phyloP scores from a whole-genome alignment of 495 filamentous ascomycete species.

The Pyrenopolyporus hunteri region DNA sequence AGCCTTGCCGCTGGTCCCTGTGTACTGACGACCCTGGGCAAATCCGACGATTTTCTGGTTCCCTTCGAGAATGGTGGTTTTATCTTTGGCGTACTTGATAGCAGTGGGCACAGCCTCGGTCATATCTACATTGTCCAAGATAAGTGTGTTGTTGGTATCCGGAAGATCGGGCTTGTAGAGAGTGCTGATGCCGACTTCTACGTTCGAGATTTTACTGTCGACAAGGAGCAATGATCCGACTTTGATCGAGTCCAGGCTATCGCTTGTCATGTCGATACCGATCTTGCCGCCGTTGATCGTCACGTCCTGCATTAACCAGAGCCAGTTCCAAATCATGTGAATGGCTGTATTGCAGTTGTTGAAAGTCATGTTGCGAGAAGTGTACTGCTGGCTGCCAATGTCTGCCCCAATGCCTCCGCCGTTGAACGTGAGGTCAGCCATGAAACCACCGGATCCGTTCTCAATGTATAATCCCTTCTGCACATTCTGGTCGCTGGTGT shows the following conservation, averaged over 20 bases:
- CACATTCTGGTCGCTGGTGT: conserved; percentile 68
- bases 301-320: conserved; percentile 84
- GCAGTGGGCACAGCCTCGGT: conserved; percentile 54
- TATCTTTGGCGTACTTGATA: conserved; percentile 62
- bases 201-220: conserved; percentile 78
- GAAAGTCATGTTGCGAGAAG: conserved; percentile 88
- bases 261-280: conserved; percentile 81
- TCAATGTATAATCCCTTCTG: conserved; percentile 98
- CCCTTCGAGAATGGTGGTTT: conserved; percentile 68
- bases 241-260: conserved; percentile 62
- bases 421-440: conserved; percentile 85
- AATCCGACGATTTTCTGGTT: conserved; percentile 73
- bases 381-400: conserved; percentile 95
- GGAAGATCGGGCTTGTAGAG: conserved; percentile 68
- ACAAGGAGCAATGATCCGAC: conserved; percentile 83
- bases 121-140: conserved; percentile 89
- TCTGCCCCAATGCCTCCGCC: conserved; percentile 85
- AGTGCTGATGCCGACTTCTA: conserved; percentile 74
- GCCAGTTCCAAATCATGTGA: conserved; percentile 96
- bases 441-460: conserved; percentile 89
- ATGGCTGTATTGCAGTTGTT: conserved; percentile 88
- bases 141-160: conserved; percentile 73
- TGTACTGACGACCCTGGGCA: conserved; percentile 76
- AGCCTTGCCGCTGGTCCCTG: conserved; percentile 46
- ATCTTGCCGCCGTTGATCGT: conserved; percentile 80